Base-by-base conservation (phyloP, 805 yeast species). In the Monosporozyma siamensis region DNA sequence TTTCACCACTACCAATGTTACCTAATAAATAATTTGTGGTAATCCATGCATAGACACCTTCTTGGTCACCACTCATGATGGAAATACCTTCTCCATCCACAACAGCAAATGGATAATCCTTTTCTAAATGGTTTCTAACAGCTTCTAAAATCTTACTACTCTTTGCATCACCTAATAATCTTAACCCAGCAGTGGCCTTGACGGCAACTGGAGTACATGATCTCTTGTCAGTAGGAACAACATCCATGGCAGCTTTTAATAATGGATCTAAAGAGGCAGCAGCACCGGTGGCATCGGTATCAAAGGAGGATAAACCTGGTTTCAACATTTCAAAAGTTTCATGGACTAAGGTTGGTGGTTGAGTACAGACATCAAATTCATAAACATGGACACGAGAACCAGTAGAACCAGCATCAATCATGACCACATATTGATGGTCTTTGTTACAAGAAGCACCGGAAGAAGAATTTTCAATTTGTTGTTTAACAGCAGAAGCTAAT, bases 31-130 rank as follows among this genome's bases (percentile, higher is more conserved):
- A 92, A 68, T 92, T 92, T 40, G 96, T 80, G 22, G 99, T 92
- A 63, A 92, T 83, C 99, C 99, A 92, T 1, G 98, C 98, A 59
- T 78, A 92, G 7, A 92, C 97, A 63, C 98, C 99, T 70, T 94
- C 98, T 53, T 90, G 95, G 46, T 79, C 80, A 51, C 98, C 98
- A 46, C 83, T 88, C 97, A 92, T 90, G 57, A 92, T 85, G 9
- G 89, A 72, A 46, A 92, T 72, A 48, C 97, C 97, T 45, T 87
- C 84, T 39, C 80, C 86, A 9, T 74, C 78, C 39, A 89, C 95
- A 39, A 92, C 87, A 2, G 96, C 82, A 69, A 92, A 92, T 43
- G 98, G 98, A 63, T 78, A 92, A 49, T 87, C 80, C 1, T 67
- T 64, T 59, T 83, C 86, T 49, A 92, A 69, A 58, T 87, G 92